Evolutionary conservation across 139 green algal genomes (phyloP).

Genomic region (Marvania coccoides): DNA sequence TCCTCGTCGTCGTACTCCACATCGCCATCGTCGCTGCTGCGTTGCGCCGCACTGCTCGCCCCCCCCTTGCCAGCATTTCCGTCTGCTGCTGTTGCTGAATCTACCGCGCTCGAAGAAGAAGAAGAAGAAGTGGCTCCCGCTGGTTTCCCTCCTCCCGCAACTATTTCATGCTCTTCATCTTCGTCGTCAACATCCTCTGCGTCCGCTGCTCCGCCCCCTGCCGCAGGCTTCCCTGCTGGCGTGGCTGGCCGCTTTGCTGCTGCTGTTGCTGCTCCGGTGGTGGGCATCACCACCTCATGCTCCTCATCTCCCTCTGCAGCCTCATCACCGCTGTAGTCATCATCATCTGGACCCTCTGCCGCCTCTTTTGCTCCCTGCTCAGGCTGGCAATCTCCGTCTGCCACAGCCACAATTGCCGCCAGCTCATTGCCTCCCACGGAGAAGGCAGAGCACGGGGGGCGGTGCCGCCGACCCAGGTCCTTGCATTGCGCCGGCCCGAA

Average conservation of each 20-base stretch:
- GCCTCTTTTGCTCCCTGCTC: background rate
- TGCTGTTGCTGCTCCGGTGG: background rate
- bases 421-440: background rate
- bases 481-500: slow-evolving; percentile 43
- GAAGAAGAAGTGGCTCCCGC: background rate
- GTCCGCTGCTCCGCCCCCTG: background rate
- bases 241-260: background rate
- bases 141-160: background rate
- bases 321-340: background rate
- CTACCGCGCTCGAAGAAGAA: background rate
- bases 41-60: background rate
- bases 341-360: background rate
- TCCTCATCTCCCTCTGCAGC: background rate
- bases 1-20: too few relatives aligned
- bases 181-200: background rate
- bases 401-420: background rate
- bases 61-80: background rate
- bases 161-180: background rate
- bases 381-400: background rate
- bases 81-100: background rate
- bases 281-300: background rate
- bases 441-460: slow-evolving; percentile 19
- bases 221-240: background rate
- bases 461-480: slow-evolving; percentile 24
- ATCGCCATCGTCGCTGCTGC: background rate